Evolutionary conservation across 257 asterid species (phyloP).

Genomic region (Solanum pennellii): DNA sequence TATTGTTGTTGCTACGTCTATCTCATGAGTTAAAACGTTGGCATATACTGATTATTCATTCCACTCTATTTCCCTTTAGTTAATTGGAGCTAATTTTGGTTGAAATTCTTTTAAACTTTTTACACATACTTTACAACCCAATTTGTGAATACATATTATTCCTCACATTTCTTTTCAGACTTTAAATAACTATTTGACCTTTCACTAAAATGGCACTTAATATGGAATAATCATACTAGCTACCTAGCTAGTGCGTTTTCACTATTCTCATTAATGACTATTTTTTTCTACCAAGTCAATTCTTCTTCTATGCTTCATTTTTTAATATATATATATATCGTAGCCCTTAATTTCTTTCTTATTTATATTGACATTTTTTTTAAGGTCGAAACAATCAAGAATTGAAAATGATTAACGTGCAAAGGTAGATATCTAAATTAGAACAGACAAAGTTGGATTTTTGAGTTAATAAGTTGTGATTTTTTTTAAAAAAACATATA

Average conservation of each 20-base stretch:
- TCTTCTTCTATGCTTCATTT: background rate
- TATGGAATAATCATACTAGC: background rate
- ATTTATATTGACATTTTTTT: background rate
- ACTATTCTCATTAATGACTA: background rate
- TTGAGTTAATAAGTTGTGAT: background rate
- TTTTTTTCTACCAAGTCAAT: background rate
- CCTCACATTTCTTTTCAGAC: background rate
- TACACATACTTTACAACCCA: conserved; percentile 13
- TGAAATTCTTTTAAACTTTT: conserved; percentile 5
- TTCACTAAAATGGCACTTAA: background rate
- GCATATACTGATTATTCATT: background rate
- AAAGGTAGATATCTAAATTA: background rate
- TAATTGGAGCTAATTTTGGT: background rate
- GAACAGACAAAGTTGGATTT: background rate
- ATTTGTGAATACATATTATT: conserved; percentile 1
- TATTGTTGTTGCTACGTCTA: background rate
- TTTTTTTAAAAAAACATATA: too few relatives aligned
- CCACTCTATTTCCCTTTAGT: background rate
- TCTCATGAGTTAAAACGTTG: background rate
- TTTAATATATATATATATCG: background rate
- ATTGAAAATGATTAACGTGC: background rate
- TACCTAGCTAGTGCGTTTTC: background rate
- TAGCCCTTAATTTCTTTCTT: background rate
- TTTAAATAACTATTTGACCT: conserved; percentile 19
- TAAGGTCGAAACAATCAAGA: background rate